Evolutionary conservation across 1,284 basidiomycete species (phyloP).

Genomic region (Schizophyllum amplum): DNA sequence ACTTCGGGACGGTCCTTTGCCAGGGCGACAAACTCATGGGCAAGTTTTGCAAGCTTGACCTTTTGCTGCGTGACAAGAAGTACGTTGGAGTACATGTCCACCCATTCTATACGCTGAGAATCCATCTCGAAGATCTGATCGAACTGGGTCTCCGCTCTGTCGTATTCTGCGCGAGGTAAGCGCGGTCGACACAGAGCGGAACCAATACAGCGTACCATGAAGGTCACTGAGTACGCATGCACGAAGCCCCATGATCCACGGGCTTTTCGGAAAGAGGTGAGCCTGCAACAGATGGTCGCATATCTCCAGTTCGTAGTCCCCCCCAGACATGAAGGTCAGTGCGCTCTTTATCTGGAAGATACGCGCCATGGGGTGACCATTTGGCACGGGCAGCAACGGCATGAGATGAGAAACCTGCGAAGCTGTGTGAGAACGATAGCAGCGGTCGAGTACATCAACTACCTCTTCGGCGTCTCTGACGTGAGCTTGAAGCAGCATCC

Average conservation of each 20-base stretch:
- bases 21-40: constrained; percentile 82
- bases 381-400: constrained; percentile 54
- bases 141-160: constrained; percentile 77
- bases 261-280: constrained; percentile 75
- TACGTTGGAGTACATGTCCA: constrained; percentile 96
- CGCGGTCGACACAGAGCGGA: constrained; percentile 3
- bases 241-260: constrained; percentile 81
- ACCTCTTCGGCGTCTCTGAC: constrained; percentile 91
- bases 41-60: constrained; percentile 84
- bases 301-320: constrained; percentile 72
- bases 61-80: constrained; percentile 91
- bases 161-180: constrained; percentile 57
- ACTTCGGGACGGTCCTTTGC: constrained; percentile 92
- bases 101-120: constrained; percentile 89
- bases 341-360: constrained; percentile 89
- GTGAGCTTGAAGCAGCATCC: constrained; percentile 76
- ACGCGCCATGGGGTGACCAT: constrained; percentile 67
- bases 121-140: constrained; percentile 75
- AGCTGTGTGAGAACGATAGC: neutral
- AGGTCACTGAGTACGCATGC: constrained; percentile 87
- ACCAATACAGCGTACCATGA: constrained; percentile 52
- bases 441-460: constrained; percentile 2
- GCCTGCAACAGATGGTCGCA: constrained; percentile 69
- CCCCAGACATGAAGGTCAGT: constrained; percentile 83
- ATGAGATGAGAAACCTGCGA: constrained; percentile 55